phyloP scores from a whole-genome alignment of 306 rosid genomes.

The Fragaria vesca region DNA sequence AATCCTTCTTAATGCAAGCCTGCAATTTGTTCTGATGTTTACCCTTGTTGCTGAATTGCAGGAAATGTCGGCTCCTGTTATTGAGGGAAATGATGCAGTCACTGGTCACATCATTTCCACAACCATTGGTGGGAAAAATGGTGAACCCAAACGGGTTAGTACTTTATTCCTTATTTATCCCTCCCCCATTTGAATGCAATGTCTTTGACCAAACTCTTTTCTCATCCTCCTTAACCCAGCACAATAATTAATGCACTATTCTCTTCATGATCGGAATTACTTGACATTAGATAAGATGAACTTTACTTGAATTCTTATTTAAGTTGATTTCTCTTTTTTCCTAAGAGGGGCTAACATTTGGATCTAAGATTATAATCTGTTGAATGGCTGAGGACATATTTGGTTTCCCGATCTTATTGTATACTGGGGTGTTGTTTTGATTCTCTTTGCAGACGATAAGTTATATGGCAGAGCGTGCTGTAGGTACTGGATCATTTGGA shows the following conservation, averaged over 20 bases:
- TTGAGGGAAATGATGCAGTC: conserved; percentile 74
- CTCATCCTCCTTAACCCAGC: background rate
- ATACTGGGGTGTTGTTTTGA: conserved; percentile 24
- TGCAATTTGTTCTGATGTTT: conserved; percentile 4
- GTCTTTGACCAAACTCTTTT: background rate
- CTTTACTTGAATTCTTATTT: background rate
- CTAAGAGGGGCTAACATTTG: background rate
- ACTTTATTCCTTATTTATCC: conserved; percentile 3
- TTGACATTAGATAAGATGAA: no score
- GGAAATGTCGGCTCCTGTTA: conserved; percentile 76
- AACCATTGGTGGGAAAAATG: conserved; percentile 95
- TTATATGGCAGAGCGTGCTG: conserved; percentile 97
- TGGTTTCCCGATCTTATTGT: conserved; percentile 18
- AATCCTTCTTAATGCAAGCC: conserved; percentile 13
- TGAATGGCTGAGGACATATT: conserved; percentile 17
- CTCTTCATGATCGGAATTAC: conserved; percentile 6
- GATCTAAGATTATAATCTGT: conserved; percentile 7
- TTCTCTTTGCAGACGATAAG: conserved; percentile 76
- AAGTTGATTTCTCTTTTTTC: background rate
- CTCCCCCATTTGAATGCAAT: background rate
- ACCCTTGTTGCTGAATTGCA: conserved; percentile 39
- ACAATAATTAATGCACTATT: background rate
- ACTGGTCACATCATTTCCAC: conserved; percentile 94
- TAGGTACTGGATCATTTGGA: conserved; percentile 96
- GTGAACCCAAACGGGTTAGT: conserved; percentile 84